Base-by-base conservation (phyloP, 2,329 filamentous ascomycete genomes). In the Arthrobotrys conoides region DNA sequence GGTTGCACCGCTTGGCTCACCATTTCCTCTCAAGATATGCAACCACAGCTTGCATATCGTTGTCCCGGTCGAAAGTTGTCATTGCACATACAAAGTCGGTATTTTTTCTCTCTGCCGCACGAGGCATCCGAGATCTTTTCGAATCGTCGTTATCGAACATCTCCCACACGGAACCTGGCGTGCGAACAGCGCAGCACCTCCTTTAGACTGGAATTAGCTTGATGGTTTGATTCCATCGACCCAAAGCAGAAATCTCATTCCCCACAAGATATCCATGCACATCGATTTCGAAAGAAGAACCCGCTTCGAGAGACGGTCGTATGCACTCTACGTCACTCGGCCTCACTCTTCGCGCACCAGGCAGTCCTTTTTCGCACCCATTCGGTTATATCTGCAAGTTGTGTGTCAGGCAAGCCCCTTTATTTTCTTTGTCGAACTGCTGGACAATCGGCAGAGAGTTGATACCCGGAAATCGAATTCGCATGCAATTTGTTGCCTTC, bases 271-370 rank as follows among this genome's bases (percentile, higher is more conserved):
- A 61, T 51, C 53, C 61, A 30, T 64, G 48, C 61, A 46, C 51
- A 51, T 71, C 51, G 61, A 48, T 51, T 49, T 67, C 38, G 46
- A 55, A 36, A 67, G 51, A 53, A 67, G 53, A 69, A 69, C 51
- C 51, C 36, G 36, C 53, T 66, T 77, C 73, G 38, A 65, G 33
- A 38, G 20, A 61, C 65, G 20, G 41, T 57, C 55, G 12, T 61
- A 49, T 67, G 61, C 61, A 55, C 61, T 68, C 38, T 65, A 77
- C 73, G 67, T 77, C 73, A 77, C 73, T 27, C 49, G 41, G 49
- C 59, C n/a, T n/a, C n/a, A n/a, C n/a, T n/a, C 67, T 41, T 59
- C 27, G 18, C 24, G 30, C n/a, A 53, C 57, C 33, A 41, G 53
- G 38, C 6, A 12, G 27, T 69, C 14, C 55, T 36, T 65, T 53